Percentiles rank a stretch among this genome's conserved stretches.
Evolutionary conservation across 1,139 yeast species (phyloP).

Genomic region (Saccharomycopsis hybrid): DNA sequence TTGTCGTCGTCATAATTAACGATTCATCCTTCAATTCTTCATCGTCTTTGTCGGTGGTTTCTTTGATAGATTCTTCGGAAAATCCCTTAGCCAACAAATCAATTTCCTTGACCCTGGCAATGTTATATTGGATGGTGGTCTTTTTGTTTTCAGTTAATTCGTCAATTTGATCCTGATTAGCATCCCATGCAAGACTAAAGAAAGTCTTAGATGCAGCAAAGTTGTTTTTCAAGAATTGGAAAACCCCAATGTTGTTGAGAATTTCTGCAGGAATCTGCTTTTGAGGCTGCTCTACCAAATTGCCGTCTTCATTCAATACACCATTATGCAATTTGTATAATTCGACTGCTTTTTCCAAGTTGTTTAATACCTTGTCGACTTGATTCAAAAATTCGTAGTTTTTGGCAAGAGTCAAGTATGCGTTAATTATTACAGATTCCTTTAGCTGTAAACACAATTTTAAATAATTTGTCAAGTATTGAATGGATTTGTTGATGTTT

Average conservation of each 20-base stretch:
- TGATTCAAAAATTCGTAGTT: slow-evolving; percentile 47
- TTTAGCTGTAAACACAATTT: slow-evolving; percentile 50
- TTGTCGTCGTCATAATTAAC: slow-evolving; percentile 36
- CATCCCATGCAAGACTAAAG: slow-evolving; percentile 46
- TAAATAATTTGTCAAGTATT: slow-evolving; percentile 67
- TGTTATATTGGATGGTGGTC: slow-evolving; percentile 51
- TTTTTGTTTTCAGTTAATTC: slow-evolving; percentile 28
- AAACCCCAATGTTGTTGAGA: slow-evolving; percentile 80
- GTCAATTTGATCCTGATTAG: slow-evolving; percentile 31
- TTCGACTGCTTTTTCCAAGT: slow-evolving; percentile 53
- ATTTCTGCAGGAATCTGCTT: slow-evolving; percentile 58
- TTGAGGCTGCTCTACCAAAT: slow-evolving; percentile 34
- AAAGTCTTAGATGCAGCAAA: slow-evolving; percentile 42
- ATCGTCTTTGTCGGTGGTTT: slow-evolving; percentile 12
- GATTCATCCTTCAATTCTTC: slow-evolving; percentile 21
- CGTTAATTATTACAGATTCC: slow-evolving; percentile 65
- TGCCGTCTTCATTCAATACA: slow-evolving; percentile 22
- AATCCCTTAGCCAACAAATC: slow-evolving; percentile 22
- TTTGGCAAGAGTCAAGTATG: slow-evolving; percentile 59
- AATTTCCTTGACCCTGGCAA: slow-evolving; percentile 56
- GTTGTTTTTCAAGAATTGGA: slow-evolving; percentile 64
- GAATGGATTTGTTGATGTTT: slow-evolving; percentile 45
- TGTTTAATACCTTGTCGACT: slow-evolving; percentile 14
- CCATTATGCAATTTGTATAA: slow-evolving; percentile 25
- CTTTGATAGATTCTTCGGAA: slow-evolving; percentile 24